Base-by-base conservation (phyloP, 129 eudicot species). In the Helianthus annuus region DNA sequence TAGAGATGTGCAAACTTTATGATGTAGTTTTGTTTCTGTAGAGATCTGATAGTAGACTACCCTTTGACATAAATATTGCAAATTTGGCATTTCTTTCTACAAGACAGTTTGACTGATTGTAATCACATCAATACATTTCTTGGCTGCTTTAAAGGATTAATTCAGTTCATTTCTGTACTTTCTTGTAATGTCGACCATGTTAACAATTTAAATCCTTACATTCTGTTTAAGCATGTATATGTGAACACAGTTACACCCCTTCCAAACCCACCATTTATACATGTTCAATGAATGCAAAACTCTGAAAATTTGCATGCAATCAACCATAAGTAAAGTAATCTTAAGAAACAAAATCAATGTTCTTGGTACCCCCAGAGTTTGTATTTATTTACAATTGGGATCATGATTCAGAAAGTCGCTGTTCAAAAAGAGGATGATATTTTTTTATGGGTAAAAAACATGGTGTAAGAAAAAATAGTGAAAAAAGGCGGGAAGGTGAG, bases 91-190 rank as follows among this genome's bases (percentile, higher is more conserved):
- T 66, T 66, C 22, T 55, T 45, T 45, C 11, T 6, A 66, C 52
- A 34, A 67, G 57, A 17, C 71, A 46, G 57, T 67, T 67, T 67
- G 57, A 24, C 58, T 67, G 67, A 62, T 12, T 10, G 11, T 34
- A 34, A 32, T 34, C 67, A 36, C 5, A 34, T 36, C 67, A 29
- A 12, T 59, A 59, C 24, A 34, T 62, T 34, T 15, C 4, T 13
- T 15, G 7, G 61, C 34, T 12, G 22, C 7, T 62, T 13, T 36
- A 6, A 62, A 34, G 46, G 36, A 32, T 62, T 4, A n/a, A 6
- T 62, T 17, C n/a, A 14, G 40, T 62, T 62, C 48, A 6, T 62
- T n/a, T 36, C 16, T 46, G 36, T 36, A 36, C 67, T 62, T 36
- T 62, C 38, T 36, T 36, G 22, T 19, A 19, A 19, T 19, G 24